Base-by-base conservation (phyloP, 176 grass and related monocot species). In the Carex parvula region DNA sequence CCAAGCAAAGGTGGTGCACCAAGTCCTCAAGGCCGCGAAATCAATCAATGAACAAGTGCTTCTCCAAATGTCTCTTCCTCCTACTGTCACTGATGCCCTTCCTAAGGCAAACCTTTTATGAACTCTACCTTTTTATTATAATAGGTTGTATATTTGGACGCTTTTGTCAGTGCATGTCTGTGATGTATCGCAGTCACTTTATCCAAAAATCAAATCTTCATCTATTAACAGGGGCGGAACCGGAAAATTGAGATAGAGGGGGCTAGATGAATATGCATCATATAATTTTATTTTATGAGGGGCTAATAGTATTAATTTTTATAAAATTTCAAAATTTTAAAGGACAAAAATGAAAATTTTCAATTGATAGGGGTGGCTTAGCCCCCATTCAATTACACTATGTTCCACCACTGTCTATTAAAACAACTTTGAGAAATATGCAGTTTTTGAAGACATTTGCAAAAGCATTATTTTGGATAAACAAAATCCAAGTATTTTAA, bases 21-120 rank as follows among this genome's bases (percentile, higher is more conserved):
- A 99, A 86, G 87, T 99, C 68, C 89, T 99, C 35, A 99, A 99
- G 83, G 96, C 96, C 26, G 88, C 93, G 6, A 99, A 95, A 88
- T 93, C 91, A 42, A 99, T 99, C 67, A 95, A 99, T 26, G 93
- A 94, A 75, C 88, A 95, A 89, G 96, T 95, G 48, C 79, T 99
- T 41, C 82, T 75, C 57, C 93, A 94, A 65, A 99, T 99, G 66
- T 80, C 88, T 71, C 86, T 95, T 79, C 96, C 96, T 35, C 56
- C 67, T 74, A 84, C 90, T 67, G 87, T 93, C 42, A 89, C 86
- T 61, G 91, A 94, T 68, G 91, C 89, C 41, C 96, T 99, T 88
- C 93, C 93, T 12, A 99, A 95, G 96, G 96, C 73, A 93, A 94
- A 55, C 16, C 20, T 68, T 22, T 68, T 83, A 30, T n/a, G 15